Base-by-base conservation (phyloP, 371 early-diverging fungal genomes). In the Haplosporangium sp. region DNA sequence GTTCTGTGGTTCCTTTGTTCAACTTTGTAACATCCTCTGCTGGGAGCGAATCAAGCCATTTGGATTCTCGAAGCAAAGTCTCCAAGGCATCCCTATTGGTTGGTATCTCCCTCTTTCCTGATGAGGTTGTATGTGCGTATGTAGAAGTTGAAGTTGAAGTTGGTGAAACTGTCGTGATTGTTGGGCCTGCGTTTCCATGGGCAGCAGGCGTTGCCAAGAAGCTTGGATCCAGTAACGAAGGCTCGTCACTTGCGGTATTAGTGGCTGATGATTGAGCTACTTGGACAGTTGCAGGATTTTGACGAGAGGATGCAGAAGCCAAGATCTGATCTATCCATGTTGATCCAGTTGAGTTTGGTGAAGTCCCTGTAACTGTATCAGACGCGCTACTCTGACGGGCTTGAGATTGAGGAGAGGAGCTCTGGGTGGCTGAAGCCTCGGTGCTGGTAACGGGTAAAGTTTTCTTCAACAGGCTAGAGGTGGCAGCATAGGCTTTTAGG, bases 201-300 rank as follows among this genome's bases (percentile, higher is more conserved):
- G 78, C 73, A 19, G 74, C 74, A 19, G 78, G 78, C 0, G 78
- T 67, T 10, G 78, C 71, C 67, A 78, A 56, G 63, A 78, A 78
- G 47, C 55, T 70, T 2, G 78, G 74, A 34, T 78, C 74, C 74
- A 73, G 20, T 13, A 70, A 13, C 1, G 70, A 73, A 0, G 78
- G 74, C n/a, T 69, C 67, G 13, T 67, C 48, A 3, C 53, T 8
- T 8, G 60, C 27, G 27, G 27, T 27, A 27, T 27, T 48, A 4
- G 45, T 40, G 1, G 56, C 35, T 9, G 63, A 10, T 44, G 38
- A 34, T 34, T 55, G 55, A 10, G 55, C 4, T 55, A 55, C 55
- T 27, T 55, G 55, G 15, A 55, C 7, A 20, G 63, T 11, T 15
- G 58, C 40, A 1, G 39, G n/a, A 61, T 67, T 56, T 27, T 71